Percentiles rank a stretch among this genome's conserved stretches.
Conservation (phyloP, 1,284 basidiomycete genomes). For the Puccinia sorghi region DNA sequence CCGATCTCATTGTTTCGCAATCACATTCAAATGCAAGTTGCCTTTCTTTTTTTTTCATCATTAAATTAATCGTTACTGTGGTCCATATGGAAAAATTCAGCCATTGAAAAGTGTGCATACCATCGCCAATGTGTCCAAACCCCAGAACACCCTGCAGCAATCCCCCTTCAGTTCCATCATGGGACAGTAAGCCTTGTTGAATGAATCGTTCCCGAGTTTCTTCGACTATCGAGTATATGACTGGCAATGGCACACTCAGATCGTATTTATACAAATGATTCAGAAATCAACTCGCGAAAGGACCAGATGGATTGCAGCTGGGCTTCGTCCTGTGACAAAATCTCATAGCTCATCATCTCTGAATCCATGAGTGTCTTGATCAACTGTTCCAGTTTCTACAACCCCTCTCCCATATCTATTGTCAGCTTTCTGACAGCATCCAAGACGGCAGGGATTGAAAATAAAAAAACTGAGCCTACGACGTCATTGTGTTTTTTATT, state of each 20-base stretch:
- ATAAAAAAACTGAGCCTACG: conserved; percentile 62
- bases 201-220: conserved; percentile 72
- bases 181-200: conserved; percentile 68
- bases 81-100: conserved; percentile 44
- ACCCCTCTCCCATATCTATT: background rate
- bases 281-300: conserved; percentile 89
- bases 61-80: conserved; percentile 2
- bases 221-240: conserved; percentile 88
- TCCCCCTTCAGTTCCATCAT: conserved; percentile 62
- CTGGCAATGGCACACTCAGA: conserved; percentile 81
- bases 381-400: conserved; percentile 82
- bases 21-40: conserved; percentile 91
- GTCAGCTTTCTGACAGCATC: conserved; percentile 10
- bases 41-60: conserved; percentile 56
- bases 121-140: conserved; percentile 96
- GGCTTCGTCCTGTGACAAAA: conserved; percentile 84
- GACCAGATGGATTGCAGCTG: conserved; percentile 91
- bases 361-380: conserved; percentile 77
- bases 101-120: conserved; percentile 61
- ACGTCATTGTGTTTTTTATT: conserved; percentile 92
- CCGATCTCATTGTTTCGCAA: conserved; percentile 77
- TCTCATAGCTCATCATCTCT: conserved; percentile 81
- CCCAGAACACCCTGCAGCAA: conserved; percentile 81
- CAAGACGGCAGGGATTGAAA: background rate
- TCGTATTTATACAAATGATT: conserved; percentile 98